These are phyloP conservation scores for Calocybe gambosa DNA, from an alignment of 1,284 basidiomycete genomes.

Conservation along the genomic window DNA sequence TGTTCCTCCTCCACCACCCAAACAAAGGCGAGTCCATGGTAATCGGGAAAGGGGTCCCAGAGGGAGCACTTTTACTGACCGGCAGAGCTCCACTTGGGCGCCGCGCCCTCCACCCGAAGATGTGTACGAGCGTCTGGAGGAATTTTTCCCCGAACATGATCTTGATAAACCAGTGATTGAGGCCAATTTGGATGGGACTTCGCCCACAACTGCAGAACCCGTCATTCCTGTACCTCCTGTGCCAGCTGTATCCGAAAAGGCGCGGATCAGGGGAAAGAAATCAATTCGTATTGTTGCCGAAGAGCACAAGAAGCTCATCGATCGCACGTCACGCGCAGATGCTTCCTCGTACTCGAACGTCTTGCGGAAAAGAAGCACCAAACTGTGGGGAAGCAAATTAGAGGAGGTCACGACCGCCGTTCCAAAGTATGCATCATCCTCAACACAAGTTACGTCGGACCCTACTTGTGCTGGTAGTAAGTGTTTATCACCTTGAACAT, in stretches of 20 bases:
- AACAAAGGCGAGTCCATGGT: conserved; percentile 16
- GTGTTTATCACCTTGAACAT: conserved; percentile 32
- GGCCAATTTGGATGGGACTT: conserved; percentile 69
- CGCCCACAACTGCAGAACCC: conserved; percentile 66
- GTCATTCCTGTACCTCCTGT: conserved; percentile 33
- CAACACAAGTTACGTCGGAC: conserved; percentile 44
- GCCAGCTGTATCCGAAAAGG: conserved; percentile 33
- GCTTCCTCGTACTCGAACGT: conserved; percentile 42
- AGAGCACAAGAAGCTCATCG: conserved; percentile 66
- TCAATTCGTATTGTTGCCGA: conserved; percentile 91
- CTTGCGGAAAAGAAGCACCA: conserved; percentile 82
- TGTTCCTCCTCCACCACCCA: conserved; percentile 19
- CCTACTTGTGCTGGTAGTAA: conserved; percentile 56
- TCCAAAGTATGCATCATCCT: conserved; percentile 34
- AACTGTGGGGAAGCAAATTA: conserved; percentile 91
- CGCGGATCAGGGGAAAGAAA: conserved; percentile 57
- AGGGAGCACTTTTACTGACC: conserved; percentile 56
- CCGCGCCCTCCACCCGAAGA: conserved; percentile 91
- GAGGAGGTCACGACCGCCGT: conserved; percentile 87
- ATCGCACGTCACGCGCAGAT: conserved; percentile 48
- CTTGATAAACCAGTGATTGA: conserved; percentile 96
- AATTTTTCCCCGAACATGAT: conserved; percentile 96
- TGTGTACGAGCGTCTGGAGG: conserved; percentile 89
- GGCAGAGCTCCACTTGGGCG: conserved; percentile 66
- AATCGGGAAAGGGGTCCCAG: conserved; percentile 26